Base-by-base conservation (phyloP, 2,329 filamentous ascomycete species). In the Meredithiella fracta region DNA sequence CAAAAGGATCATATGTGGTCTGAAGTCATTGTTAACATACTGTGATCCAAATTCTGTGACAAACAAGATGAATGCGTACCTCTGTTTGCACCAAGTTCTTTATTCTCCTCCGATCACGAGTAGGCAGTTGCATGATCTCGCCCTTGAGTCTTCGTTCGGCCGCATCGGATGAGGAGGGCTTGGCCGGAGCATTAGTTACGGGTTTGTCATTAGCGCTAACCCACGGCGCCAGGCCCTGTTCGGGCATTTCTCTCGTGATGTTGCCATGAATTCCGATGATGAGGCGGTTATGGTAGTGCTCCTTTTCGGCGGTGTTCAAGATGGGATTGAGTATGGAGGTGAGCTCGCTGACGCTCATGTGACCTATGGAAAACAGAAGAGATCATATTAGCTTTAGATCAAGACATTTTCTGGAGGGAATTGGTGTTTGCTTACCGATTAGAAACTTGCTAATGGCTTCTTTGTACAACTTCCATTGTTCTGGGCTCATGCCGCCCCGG, bases 161-260 rank as follows among this genome's bases (percentile, higher is more conserved):
- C 34, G 81, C 79, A 72, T 85, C 81, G 26, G 79, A 79, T 26
- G 76, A 78, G 50, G 79, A 73, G 22, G 79, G 77, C 65, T 85
- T 85, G 61, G 71, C 76, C 60, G 76, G 76, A 31, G 75, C 69
- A 44, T 72, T 72, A 9, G 76, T 69, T 17, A 74, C 68, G 17
- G 80, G 80, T 63, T 85, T 85, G 62, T 85, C 81, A 63, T 84
- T 83, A 55, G 81, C 80, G 65, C 80, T 83, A 65, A 85, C 82
- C 81, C 81, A 85, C 59, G 79, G 78, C 51, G 82, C 82, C 63
- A 82, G 75, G 62, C 80, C 80, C 64, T 74, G 73, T 61, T 84
- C 81, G 58, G 82, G 81, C 72, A 82, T 78, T 65, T 85, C 82
- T 58, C 82, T 72, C 37, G 80, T 83, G 59, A 83, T 77, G 73